phyloP scores from a whole-genome alignment of 179 eudicot genomes.

The Dionaea muscipula region DNA sequence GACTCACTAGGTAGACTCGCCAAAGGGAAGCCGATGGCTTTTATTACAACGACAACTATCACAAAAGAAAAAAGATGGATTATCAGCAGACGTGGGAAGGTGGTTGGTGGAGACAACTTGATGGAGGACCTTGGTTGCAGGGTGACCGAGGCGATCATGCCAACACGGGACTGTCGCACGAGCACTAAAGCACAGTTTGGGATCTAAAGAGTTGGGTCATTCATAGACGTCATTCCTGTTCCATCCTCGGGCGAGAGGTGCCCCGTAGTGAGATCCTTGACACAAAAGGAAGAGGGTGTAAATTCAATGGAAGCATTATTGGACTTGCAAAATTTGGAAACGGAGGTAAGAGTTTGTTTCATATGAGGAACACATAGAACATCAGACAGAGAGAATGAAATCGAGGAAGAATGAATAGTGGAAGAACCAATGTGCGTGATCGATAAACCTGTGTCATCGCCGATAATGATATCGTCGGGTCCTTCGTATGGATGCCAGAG shows the following conservation, averaged over 20 bases:
- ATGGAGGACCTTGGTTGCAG: neutral
- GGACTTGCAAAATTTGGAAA: constrained; percentile 4
- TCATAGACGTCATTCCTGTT: neutral
- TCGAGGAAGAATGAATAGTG: neutral
- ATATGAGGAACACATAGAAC: constrained; percentile 6
- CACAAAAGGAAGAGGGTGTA: constrained; percentile 1
- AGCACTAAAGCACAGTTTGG: no score
- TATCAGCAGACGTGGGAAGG: no score
- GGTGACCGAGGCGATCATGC: no score
- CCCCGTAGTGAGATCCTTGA: constrained; percentile 9
- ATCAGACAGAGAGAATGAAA: neutral
- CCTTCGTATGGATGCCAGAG: constrained; percentile 9
- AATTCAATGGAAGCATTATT: constrained; percentile 1
- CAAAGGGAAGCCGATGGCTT: constrained; percentile 7
- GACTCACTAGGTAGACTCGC: neutral
- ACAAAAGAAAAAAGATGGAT: neutral
- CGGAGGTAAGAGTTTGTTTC: neutral
- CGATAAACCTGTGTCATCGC: neutral
- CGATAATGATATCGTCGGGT: constrained; percentile 7
- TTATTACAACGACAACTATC: neutral
- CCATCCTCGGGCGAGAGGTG: neutral
- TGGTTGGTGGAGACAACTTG: no score
- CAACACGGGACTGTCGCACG: no score
- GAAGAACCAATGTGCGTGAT: constrained; percentile 2
- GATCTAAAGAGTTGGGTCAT: neutral